A percentile compares a stretch with the other conserved stretches of the same genome.
phyloP scores from a whole-genome alignment of 202 grass and related monocot genomes.

The Hordeum pubiflorum region DNA sequence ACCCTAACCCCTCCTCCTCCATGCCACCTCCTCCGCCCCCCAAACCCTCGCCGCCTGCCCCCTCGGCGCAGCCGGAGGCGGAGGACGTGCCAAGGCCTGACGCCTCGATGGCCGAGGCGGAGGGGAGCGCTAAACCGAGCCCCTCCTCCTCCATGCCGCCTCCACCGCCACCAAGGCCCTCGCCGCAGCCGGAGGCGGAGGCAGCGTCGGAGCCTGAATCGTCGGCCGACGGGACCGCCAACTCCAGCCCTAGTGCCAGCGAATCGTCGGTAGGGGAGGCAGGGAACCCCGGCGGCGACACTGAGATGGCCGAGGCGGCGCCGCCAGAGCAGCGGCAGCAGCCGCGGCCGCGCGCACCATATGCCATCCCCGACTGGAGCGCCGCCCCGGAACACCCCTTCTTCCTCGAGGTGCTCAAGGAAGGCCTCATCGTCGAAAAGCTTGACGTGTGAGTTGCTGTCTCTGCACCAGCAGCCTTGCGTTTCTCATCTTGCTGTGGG shows the following conservation, averaged over 20 bases:
- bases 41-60: neutral
- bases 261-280: neutral
- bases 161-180: neutral
- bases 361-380: constrained; percentile 79
- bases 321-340: neutral
- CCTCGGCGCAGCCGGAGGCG: neutral
- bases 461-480: neutral
- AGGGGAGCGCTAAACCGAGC: neutral
- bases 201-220: neutral
- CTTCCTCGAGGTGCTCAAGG: constrained; percentile 92
- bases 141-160: neutral
- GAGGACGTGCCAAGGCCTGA: neutral
- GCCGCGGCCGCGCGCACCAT: constrained; percentile 47
- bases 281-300: neutral
- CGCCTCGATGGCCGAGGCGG: neutral
- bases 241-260: neutral
- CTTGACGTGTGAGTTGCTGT: constrained; percentile 68
- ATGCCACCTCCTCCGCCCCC: constrained; percentile 26
- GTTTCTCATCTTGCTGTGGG: neutral
- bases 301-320: constrained; percentile 16
- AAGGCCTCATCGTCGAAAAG: constrained; percentile 63
- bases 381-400: constrained; percentile 54
- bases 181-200: neutral
- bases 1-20: constrained; percentile 36
- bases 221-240: neutral